phyloP scores from a whole-genome alignment of 805 yeast species.

The Suhomyces xylopsoci region DNA sequence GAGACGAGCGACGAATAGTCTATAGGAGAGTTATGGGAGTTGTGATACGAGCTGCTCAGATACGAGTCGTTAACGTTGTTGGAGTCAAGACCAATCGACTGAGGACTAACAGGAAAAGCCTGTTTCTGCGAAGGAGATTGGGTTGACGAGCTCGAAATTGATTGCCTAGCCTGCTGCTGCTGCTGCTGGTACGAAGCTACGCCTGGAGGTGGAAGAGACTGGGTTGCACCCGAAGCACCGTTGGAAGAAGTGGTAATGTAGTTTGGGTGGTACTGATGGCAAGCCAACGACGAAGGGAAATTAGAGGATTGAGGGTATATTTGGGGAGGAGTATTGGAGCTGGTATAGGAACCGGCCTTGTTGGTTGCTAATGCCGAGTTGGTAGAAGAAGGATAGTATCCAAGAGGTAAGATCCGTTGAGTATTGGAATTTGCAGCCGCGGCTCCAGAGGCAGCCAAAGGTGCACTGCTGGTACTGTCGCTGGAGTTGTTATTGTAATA shows the following conservation, averaged over 20 bases:
- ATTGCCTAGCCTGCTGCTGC: neutral
- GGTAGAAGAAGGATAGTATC: conserved; percentile 1
- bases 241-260: conserved; percentile 4
- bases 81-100: conserved; percentile 1
- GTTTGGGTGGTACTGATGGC: conserved; percentile 6
- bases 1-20: conserved; percentile 35
- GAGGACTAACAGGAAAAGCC: conserved; percentile 6
- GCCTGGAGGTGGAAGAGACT: neutral
- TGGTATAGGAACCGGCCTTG: neutral
- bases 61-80: neutral
- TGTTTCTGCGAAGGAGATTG: neutral
- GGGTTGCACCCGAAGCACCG: neutral
- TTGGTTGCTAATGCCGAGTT: neutral
- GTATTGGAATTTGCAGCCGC: conserved; percentile 1
- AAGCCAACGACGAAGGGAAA: neutral
- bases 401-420: conserved; percentile 1
- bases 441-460: neutral
- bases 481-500: conserved; percentile 5
- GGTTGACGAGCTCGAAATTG: neutral
- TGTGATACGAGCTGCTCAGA: neutral
- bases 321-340: neutral
- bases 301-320: neutral
- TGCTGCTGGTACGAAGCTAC: neutral
- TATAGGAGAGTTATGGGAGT: conserved; percentile 14
- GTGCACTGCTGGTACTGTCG: neutral